A percentile compares a stretch with the other conserved stretches of the same genome.
Conservation (phyloP, 768 basidiomycete species). For the Gyrodon lividus region DNA sequence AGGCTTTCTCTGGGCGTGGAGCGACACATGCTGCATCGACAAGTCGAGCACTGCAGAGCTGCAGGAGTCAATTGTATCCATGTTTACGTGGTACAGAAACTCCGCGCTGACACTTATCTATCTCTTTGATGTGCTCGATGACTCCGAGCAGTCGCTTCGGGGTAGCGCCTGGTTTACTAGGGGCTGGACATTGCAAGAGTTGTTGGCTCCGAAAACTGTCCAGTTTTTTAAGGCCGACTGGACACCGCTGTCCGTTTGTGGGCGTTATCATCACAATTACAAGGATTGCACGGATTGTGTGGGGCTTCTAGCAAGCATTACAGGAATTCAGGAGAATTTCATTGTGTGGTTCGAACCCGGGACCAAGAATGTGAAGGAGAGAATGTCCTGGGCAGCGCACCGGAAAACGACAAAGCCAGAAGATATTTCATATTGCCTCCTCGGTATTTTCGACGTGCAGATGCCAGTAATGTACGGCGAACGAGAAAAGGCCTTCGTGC, state of each 20-base stretch:
- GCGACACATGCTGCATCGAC: conserved; percentile 25
- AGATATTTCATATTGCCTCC: conserved; percentile 16
- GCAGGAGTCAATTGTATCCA: conserved; percentile 16
- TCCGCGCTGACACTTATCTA: conserved; percentile 21
- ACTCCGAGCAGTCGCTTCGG: conserved; percentile 5
- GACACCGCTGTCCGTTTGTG: neutral
- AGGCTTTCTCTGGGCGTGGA: conserved; percentile 21
- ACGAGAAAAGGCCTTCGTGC: conserved; percentile 3
- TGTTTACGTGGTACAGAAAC: conserved; percentile 21
- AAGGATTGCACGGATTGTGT: neutral
- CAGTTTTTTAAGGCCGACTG: conserved; percentile 11
- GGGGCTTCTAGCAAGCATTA: neutral
- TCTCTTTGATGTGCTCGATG: conserved; percentile 13
- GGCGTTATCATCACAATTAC: neutral
- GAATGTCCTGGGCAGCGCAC: conserved; percentile 12
- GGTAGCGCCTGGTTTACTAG: conserved; percentile 20
- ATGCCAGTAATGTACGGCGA: conserved; percentile 24
- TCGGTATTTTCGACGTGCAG: conserved; percentile 11
- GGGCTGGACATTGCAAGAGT: conserved; percentile 25
- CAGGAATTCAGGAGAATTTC: neutral
- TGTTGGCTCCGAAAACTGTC: conserved; percentile 20
- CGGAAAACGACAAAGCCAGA: conserved; percentile 14
- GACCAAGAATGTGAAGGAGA: neutral
- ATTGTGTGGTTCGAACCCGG: conserved; percentile 1
- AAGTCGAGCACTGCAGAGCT: conserved; percentile 18